Evolutionary conservation across 2,329 filamentous ascomycete genomes (phyloP), one percentile per base, ranked within the genome.

Genomic region (Fusarium illudens): DNA sequence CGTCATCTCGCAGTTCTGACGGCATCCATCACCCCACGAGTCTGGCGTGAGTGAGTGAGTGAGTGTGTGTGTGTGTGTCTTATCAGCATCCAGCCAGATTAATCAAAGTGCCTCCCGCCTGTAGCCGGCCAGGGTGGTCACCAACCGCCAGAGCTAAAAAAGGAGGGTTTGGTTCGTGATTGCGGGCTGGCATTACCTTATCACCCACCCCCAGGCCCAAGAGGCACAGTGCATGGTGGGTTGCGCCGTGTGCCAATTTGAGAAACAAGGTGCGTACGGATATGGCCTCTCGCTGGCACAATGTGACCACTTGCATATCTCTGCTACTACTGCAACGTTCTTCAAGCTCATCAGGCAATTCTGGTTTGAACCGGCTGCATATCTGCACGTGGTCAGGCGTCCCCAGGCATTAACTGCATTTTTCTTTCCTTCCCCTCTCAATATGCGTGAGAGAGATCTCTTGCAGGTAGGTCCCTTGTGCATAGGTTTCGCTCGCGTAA

Each of bases 301-400:
- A 46, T 54, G 19, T 67, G 64, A 63, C 62, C 64, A 30, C 48
- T 30, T 56, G 65, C 64, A 53, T 55, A 50, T 46, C 46, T 25
- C 19, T 32, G 42, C n/a, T 20, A 22, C 61, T 58, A 59, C 65
- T 66, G 62, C 62, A 68, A 66, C 53, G 62, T 63, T 60, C 56
- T 62, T 62, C 54, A 44, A 55, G 20, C 25, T 25, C 12, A 58
- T 66, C 65, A 63, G 61, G 50, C 62, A 68, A 68, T 68, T 56
- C 49, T 63, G 51, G 46, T 66, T 63, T 63, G 53, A 53, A 69
- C 58, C 66, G 52, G 66, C 66, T 68, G 66, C 66, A 68, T 62
- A 44, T 58, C 61, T 68, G 65, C 65, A 68, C 65, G 65, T 59
- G 66, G 54, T 67, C 66, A 69, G 66, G 62, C 54, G 58, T 69